phyloP scores from a whole-genome alignment of 1,139 yeast genomes.

The Scheffersomyces cryptocercus region DNA sequence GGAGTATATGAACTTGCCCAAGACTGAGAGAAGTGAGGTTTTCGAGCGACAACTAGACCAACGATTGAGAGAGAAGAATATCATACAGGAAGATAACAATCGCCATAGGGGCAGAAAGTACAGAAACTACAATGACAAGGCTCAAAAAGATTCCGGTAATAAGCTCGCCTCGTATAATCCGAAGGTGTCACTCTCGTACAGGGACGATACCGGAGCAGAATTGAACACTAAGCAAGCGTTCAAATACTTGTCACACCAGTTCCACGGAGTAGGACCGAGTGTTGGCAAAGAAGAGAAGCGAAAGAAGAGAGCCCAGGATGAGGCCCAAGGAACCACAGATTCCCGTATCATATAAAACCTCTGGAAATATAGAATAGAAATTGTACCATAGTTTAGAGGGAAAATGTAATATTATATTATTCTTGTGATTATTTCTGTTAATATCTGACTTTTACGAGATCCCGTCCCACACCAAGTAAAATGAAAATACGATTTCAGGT shows the following conservation, averaged over 20 bases:
- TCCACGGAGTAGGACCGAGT: slow-evolving; percentile 60
- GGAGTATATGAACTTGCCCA: slow-evolving; percentile 28
- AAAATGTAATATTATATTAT: too few species aligned
- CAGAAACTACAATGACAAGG: not conserved
- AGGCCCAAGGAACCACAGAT: not conserved
- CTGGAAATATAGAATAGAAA: too few species aligned
- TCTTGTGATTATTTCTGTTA: too few species aligned
- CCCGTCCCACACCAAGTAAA: too few species aligned
- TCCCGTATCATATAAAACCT: not conserved
- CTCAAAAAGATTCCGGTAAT: slow-evolving; percentile 18
- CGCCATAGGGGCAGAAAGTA: slow-evolving; percentile 18
- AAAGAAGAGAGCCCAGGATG: slow-evolving; percentile 5
- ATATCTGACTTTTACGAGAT: too few species aligned
- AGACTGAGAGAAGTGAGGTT: slow-evolving; percentile 28
- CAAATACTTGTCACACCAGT: slow-evolving; percentile 80
- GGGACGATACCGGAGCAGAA: slow-evolving; percentile 69
- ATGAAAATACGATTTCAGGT: too few species aligned
- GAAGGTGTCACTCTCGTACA: slow-evolving; percentile 60
- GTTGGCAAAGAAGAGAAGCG: slow-evolving; percentile 13
- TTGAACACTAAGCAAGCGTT: slow-evolving; percentile 77
- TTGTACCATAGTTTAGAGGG: too few species aligned
- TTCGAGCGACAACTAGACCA: slow-evolving; percentile 33
- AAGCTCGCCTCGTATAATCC: slow-evolving; percentile 60
- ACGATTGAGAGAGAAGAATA: slow-evolving; percentile 27
- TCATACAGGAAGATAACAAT: slow-evolving; percentile 15